Evolutionary conservation across 1,284 basidiomycete genomes (phyloP).

Genomic region (Marasmius tenuissimus): DNA sequence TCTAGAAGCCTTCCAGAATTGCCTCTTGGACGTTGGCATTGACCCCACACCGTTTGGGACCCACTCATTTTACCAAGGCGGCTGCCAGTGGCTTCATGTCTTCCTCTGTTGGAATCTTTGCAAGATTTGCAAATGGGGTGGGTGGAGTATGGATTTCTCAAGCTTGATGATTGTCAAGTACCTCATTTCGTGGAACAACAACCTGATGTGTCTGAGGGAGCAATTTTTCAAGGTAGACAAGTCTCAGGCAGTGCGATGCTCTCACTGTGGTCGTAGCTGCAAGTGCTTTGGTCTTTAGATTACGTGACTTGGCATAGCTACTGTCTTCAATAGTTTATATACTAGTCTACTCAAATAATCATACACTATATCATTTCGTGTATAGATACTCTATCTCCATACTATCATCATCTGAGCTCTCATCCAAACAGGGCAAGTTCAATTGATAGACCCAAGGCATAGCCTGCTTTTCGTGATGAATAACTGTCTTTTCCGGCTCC

Average conservation of each 20-base stretch:
- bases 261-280: constrained; percentile 30
- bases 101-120: constrained; percentile 21
- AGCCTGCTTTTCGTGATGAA: no score
- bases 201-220: constrained; percentile 24
- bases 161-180: constrained; percentile 36
- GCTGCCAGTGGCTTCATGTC: constrained; percentile 27
- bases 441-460: no score
- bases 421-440: no score
- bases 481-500: no score
- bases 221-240: constrained; percentile 29
- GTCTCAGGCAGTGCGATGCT: constrained; percentile 21
- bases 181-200: constrained; percentile 34
- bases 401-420: no score
- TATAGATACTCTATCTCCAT: no score
- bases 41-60: constrained; percentile 30
- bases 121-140: constrained; percentile 36
- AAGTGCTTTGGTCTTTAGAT: constrained; percentile 18
- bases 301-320: not conserved
- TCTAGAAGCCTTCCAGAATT: constrained; percentile 31
- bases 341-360: no score
- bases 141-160: constrained; percentile 33
- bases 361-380: no score
- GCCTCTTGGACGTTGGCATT: constrained; percentile 29
- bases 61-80: constrained; percentile 30
- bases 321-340: no score